Base-by-base conservation (phyloP, 352 stramenopile species). In the Aphanomyces euteiches region DNA sequence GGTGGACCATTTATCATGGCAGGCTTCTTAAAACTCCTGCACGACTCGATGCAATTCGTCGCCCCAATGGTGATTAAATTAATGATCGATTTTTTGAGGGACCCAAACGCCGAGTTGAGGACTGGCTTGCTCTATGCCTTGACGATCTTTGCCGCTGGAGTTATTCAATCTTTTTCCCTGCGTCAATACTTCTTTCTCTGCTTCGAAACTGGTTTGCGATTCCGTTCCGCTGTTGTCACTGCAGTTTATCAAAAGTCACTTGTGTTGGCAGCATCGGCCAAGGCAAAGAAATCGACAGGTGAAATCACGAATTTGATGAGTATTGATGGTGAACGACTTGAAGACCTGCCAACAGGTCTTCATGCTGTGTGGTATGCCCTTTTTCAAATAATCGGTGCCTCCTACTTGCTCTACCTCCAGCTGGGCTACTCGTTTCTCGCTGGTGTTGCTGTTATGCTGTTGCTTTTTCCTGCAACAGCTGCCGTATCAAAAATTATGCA, bases 251-350 rank as follows among this genome's bases (percentile, higher is more conserved):
- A 74, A 19, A 84, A 84, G 57, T 66, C 84, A 79, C 66, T 98
- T 85, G 92, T 85, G 78, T 84, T 81, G 56, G 97, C 72, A 59
- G 88, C 73, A 34, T 92, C 72, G 64, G 82, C 73, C 68, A 88
- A 67, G 53, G 83, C 83, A 84, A 82, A 90, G 70, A 84, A 79
- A 69, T 95, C 81, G 38, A 86, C 92, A n/a, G 96, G 96, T 60
- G 92, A 98, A 82, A 98, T 98, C 73, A 97, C 93, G 13, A 99
- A 98, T 74, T 87, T 99, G 39, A 98, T 98, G 83, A 97, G 91
- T 7, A 97, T 98, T 75, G 96, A 99, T 78, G 95, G 94, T 10
- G 90, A 98, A 78, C 84, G 93, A 8, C 81, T 99, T 50, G 95
- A 99, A 75, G 92, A 98, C 60, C 79, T 98, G 45, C 97, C 92